phyloP scores from a whole-genome alignment of 2,329 filamentous ascomycete species.

The Rhexocercosporidium sp. region DNA sequence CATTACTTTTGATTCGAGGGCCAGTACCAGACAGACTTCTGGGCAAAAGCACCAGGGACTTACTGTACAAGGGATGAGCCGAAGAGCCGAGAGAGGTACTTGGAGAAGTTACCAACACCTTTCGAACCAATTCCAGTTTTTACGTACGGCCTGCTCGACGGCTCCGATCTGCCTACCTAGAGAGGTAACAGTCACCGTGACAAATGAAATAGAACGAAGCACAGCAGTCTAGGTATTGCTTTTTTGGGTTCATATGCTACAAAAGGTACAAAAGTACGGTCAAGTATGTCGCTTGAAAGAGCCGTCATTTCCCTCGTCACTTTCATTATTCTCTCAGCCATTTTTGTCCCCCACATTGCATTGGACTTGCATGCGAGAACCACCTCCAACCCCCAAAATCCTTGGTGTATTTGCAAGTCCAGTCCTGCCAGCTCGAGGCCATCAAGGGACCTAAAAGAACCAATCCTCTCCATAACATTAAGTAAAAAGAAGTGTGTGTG shows the following conservation, averaged over 20 bases:
- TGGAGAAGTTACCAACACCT: background rate
- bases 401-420: constrained; percentile 6
- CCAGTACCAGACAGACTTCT: background rate
- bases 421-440: constrained; percentile 26
- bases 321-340: constrained; percentile 11
- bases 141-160: background rate
- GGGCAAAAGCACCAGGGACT: background rate
- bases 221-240: background rate
- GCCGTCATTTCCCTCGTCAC: constrained; percentile 21
- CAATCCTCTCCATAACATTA: constrained; percentile 14
- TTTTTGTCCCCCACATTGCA: constrained; percentile 17
- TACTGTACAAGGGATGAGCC: background rate
- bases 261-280: constrained; percentile 20
- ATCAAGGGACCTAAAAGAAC: background rate
- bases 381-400: background rate
- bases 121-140: background rate
- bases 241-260: constrained; percentile 26
- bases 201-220: background rate
- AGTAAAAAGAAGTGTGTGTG: constrained; percentile 27
- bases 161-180: background rate
- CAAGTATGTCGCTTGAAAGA: constrained; percentile 18
- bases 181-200: background rate
- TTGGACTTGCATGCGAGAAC: background rate
- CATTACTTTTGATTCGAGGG: background rate
- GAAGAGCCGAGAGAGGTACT: background rate